Conservation (phyloP, 2,329 filamentous ascomycete genomes). For the Drechmeria coniospora region DNA sequence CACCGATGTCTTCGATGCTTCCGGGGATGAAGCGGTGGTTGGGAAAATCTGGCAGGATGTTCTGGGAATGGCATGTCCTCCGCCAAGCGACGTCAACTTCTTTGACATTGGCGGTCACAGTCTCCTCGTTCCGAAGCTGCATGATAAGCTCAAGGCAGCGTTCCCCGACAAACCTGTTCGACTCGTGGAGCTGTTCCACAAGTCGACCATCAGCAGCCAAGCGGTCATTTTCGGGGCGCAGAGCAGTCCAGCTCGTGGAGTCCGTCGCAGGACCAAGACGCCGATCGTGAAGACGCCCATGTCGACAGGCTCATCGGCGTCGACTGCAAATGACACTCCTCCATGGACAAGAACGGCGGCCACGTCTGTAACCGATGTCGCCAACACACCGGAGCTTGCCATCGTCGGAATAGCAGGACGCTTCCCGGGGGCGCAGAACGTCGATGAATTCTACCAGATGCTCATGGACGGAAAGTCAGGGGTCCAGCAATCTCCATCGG, state of each 20-base stretch:
- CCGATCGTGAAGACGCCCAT: slow-evolving; percentile 1
- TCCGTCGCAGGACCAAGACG: not conserved
- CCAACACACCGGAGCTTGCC: slow-evolving; percentile 2
- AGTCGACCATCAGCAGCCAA: slow-evolving; percentile 4
- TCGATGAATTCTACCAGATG: slow-evolving; percentile 4
- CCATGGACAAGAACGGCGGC: slow-evolving; percentile 3
- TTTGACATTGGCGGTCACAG: slow-evolving; percentile 7
- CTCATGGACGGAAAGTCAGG: slow-evolving; percentile 3
- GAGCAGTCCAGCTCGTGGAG: not conserved
- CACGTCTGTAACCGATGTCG: slow-evolving; percentile 4
- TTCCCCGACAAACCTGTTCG: slow-evolving; percentile 2
- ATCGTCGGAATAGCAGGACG: slow-evolving; percentile 4
- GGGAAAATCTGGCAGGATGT: slow-evolving; percentile 2
- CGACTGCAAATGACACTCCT: slow-evolving; percentile 1
- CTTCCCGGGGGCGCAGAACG: slow-evolving; percentile 3
- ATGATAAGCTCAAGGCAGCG: slow-evolving; percentile 3
- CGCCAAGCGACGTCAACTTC: slow-evolving; percentile 4
- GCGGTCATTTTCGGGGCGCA: slow-evolving; percentile 1
- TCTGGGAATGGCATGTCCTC: not conserved
- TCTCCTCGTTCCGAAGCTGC: slow-evolving; percentile 5
- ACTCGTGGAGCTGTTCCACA: slow-evolving; percentile 4
- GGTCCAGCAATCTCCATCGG: not conserved
- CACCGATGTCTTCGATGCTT: no score
- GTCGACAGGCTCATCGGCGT: slow-evolving; percentile 1
- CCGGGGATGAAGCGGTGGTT: no score